These are phyloP conservation scores for Oenanthe javanica DNA, from an alignment of 140 eudicot genomes.

Conservation along the genomic window DNA sequence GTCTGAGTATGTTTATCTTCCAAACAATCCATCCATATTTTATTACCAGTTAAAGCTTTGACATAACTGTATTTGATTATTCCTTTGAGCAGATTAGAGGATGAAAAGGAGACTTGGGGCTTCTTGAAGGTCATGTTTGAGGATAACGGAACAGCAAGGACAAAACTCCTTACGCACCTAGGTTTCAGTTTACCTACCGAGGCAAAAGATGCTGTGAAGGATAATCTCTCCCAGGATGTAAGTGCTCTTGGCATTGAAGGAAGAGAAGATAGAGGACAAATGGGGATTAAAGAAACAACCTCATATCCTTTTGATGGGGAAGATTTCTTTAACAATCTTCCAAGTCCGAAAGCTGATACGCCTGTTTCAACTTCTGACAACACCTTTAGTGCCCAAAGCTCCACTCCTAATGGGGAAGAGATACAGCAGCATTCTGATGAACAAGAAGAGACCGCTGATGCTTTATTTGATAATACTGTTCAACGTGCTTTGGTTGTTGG, in stretches of 20 bases:
- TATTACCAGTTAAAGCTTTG: background rate
- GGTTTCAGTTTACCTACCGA: constrained; percentile 79
- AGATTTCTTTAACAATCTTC: constrained; percentile 92
- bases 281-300: constrained; percentile 32
- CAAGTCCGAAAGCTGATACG: constrained; percentile 84
- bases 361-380: constrained; percentile 53
- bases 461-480: constrained; percentile 69
- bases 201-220: constrained; percentile 31
- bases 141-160: constrained; percentile 84
- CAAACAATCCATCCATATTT: background rate
- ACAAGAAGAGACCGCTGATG: constrained; percentile 44
- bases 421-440: constrained; percentile 36
- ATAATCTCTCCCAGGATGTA: constrained; percentile 43
- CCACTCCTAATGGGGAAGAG: constrained; percentile 35
- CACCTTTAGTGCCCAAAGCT: constrained; percentile 32
- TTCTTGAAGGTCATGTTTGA: constrained; percentile 95
- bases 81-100: constrained; percentile 55
- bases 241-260: constrained; percentile 40
- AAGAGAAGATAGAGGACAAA: constrained; percentile 19
- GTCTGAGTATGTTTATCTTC: constrained; percentile 58
- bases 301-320: constrained; percentile 53
- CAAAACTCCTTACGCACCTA: constrained; percentile 71
- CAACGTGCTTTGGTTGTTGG: constrained; percentile 96
- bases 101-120: constrained; percentile 92
- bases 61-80: background rate